Evolutionary conservation across 768 basidiomycete genomes (phyloP).

Genomic region (Suillus clintonianus): DNA sequence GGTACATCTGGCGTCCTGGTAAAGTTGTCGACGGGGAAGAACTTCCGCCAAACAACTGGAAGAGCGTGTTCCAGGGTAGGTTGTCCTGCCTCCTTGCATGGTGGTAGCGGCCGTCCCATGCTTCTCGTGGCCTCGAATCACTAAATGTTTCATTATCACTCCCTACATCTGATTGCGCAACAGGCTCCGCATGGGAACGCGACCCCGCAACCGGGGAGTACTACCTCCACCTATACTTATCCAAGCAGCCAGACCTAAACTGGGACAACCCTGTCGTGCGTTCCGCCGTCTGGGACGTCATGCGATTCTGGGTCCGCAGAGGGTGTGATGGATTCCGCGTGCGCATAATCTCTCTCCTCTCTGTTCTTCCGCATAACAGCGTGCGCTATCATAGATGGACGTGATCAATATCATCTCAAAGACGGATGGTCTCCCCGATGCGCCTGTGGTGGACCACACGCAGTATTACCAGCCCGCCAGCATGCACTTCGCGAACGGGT

Average conservation of each 20-base stretch:
- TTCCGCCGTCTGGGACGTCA: slow-evolving; percentile 59
- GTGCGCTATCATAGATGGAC: slow-evolving; percentile 50
- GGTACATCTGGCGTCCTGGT: slow-evolving; percentile 76
- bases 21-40: slow-evolving; percentile 53
- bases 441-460: slow-evolving; percentile 52
- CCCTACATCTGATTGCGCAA: neutral
- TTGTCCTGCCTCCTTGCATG: neutral
- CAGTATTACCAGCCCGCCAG: slow-evolving; percentile 56
- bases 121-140: neutral
- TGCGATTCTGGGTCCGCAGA: slow-evolving; percentile 74
- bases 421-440: slow-evolving; percentile 63
- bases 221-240: slow-evolving; percentile 68
- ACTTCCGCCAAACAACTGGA: slow-evolving; percentile 75
- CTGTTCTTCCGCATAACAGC: neutral
- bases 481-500: slow-evolving; percentile 64
- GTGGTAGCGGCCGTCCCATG: too few relatives aligned
- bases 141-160: neutral
- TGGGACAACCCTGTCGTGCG: slow-evolving; percentile 71
- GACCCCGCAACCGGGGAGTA: slow-evolving; percentile 67
- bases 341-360: slow-evolving; percentile 22
- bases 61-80: slow-evolving; percentile 62
- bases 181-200: slow-evolving; percentile 73
- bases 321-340: slow-evolving; percentile 79
- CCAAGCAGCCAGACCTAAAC: slow-evolving; percentile 75
- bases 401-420: slow-evolving; percentile 73